phyloP scores from a whole-genome alignment of 345 rosid genomes.

The Bruguiera gymnorhiza region DNA sequence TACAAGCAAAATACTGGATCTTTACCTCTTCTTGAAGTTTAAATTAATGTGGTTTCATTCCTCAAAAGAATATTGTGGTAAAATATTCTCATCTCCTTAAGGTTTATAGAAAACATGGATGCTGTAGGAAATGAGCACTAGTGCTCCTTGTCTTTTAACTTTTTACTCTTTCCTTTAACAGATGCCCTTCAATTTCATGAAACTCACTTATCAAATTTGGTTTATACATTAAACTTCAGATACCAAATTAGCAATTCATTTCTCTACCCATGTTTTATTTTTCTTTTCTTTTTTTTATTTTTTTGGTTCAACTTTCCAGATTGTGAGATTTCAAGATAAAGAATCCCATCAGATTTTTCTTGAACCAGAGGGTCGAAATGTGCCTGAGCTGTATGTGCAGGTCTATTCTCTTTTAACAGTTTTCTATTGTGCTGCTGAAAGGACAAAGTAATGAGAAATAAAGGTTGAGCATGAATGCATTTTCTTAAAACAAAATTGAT shows the following conservation, averaged over 20 bases:
- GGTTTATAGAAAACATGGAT: not conserved
- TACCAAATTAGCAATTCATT: not conserved
- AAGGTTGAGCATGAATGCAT: not conserved
- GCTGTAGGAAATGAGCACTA: not conserved
- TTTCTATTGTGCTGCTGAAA: not conserved
- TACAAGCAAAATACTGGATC: too few species aligned
- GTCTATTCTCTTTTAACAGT: conserved; percentile 26
- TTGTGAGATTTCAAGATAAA: conserved; percentile 93
- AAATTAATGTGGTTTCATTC: not conserved
- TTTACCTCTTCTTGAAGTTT: not conserved
- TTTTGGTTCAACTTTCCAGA: conserved; percentile 28
- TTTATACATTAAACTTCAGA: too few species aligned
- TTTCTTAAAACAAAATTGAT: not conserved
- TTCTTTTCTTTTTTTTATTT: not conserved
- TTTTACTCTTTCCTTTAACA: not conserved
- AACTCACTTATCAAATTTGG: too few species aligned
- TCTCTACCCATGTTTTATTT: not conserved
- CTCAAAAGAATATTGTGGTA: not conserved
- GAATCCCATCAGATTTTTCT: conserved; percentile 99
- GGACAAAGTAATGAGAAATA: not conserved
- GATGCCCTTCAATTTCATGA: too few species aligned
- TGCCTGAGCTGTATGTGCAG: conserved; percentile 97
- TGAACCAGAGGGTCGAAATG: conserved; percentile 95
- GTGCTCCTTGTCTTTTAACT: not conserved
- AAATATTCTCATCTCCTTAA: not conserved